phyloP scores from a whole-genome alignment of 345 rosid species.

The Populus tremula region DNA sequence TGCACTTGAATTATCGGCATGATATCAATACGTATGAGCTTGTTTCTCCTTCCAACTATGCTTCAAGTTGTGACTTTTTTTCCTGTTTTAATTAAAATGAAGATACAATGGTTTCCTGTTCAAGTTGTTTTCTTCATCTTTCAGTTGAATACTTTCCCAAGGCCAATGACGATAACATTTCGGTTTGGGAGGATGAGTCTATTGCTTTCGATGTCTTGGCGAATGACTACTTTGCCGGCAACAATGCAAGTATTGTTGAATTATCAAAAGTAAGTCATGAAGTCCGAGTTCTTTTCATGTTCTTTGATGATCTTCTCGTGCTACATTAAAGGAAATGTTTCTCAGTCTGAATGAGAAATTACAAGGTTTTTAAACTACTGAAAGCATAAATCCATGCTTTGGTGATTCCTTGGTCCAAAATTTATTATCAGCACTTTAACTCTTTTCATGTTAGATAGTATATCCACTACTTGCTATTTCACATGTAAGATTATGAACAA shows the following conservation, averaged over 20 bases:
- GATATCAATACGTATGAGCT: not conserved
- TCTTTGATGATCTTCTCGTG: not conserved
- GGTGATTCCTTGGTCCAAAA: not conserved
- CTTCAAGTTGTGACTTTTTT: not conserved
- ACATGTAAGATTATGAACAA: not conserved
- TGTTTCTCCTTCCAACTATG: not conserved
- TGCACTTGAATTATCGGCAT: not conserved
- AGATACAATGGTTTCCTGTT: not conserved
- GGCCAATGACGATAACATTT: constrained; percentile 58
- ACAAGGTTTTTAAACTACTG: not conserved
- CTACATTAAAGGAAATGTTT: not conserved
- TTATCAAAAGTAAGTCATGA: constrained; percentile 56
- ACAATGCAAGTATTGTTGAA: constrained; percentile 51
- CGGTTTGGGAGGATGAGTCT: constrained; percentile 88
- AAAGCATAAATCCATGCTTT: not conserved
- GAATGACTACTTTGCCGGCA: constrained; percentile 74
- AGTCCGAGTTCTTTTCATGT: not conserved
- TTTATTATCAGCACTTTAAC: not conserved
- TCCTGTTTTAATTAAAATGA: not conserved
- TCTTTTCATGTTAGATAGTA: not conserved
- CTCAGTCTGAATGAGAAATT: not conserved
- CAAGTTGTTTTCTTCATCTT: constrained; percentile 18
- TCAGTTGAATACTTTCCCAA: constrained; percentile 83
- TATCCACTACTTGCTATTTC: not conserved
- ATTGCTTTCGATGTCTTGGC: constrained; percentile 59